Evolutionary conservation across 305 asterid species (phyloP).

Genomic region (Fraxinus paxiana): DNA sequence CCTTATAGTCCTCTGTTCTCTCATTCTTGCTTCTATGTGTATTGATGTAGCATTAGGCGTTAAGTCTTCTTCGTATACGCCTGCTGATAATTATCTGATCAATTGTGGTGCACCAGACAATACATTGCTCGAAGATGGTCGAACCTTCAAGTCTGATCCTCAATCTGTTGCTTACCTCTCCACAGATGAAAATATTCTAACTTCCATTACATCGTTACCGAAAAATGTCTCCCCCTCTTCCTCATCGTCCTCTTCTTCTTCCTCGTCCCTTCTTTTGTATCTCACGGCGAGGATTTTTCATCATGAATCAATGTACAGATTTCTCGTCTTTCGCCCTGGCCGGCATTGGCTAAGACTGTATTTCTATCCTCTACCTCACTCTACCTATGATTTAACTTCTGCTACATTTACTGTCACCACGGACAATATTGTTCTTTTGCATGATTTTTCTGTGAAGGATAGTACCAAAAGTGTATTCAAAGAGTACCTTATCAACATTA

Average conservation of each 20-base stretch:
- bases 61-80: slow-evolving; percentile 40
- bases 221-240: slow-evolving; percentile 27
- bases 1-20: background rate
- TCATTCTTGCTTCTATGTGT: slow-evolving; percentile 25
- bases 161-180: slow-evolving; percentile 72
- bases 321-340: slow-evolving; percentile 56
- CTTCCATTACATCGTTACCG: slow-evolving; percentile 44
- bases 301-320: slow-evolving; percentile 62
- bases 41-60: slow-evolving; percentile 20
- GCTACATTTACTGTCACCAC: slow-evolving; percentile 60
- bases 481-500: slow-evolving; percentile 71
- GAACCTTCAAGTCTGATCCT: slow-evolving; percentile 77
- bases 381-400: slow-evolving; percentile 52
- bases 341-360: slow-evolving; percentile 67
- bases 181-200: slow-evolving; percentile 60
- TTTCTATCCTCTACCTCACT: slow-evolving; percentile 61
- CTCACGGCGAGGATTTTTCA: slow-evolving; percentile 61
- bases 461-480: slow-evolving; percentile 36
- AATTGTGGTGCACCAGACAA: slow-evolving; percentile 62
- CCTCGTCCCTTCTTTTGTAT: slow-evolving; percentile 34
- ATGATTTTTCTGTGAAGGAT: slow-evolving; percentile 63
- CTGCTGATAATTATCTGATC: slow-evolving; percentile 68
- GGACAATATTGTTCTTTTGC: slow-evolving; percentile 55
- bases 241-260: slow-evolving; percentile 22
- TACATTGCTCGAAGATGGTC: slow-evolving; percentile 62